Base-by-base conservation (phyloP, 108 stramenopile species). In the Cyclotella baltica region DNA sequence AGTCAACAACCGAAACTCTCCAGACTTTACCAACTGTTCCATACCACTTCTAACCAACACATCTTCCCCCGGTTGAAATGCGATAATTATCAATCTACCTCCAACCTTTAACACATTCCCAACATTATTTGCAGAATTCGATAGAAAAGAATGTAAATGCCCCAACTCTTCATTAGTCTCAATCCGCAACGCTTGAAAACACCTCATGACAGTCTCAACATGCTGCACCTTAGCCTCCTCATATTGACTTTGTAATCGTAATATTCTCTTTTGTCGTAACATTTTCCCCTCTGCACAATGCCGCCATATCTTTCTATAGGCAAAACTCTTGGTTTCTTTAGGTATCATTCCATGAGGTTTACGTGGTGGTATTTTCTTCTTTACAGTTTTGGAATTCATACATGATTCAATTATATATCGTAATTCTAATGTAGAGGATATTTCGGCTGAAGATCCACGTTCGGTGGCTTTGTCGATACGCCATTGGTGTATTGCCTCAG, bases 131-230 rank as follows among this genome's bases (percentile, higher is more conserved):
- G 25, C 1, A 18, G 37, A 20, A 40, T 20, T 23, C 19, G 64
- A 65, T 48, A 71, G 37, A 19, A 71, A 29, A 20, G 56, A 47
- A n/a, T 71, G 22, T 19, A 71, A 58, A 27, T 71, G 70, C 2
- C 22, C 0, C 15, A 71, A 85, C 76, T 97, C 96, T 37, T 90
- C 83, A 64, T 97, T 97, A 28, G 93, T 94, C 11, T 83, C 89
- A 56, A 97, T 93, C 8, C 96, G 83, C 0, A 97, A 70, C 18
- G 87, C 86, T 73, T 95, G 94, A 73, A 95, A 95, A 20, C 89
- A 84, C 48, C 94, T 38, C 70, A 71, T 71, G 37, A 71, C 70
- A 37, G 34, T 20, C 38, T 57, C 38, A 4, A 57, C 56, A 59
- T 71, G 37, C 18, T 57, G 46, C 2, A 58, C 56, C 30, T 59